Base-by-base conservation (phyloP, 73 alveolate genomes). In the Paraurostyla sp. region DNA sequence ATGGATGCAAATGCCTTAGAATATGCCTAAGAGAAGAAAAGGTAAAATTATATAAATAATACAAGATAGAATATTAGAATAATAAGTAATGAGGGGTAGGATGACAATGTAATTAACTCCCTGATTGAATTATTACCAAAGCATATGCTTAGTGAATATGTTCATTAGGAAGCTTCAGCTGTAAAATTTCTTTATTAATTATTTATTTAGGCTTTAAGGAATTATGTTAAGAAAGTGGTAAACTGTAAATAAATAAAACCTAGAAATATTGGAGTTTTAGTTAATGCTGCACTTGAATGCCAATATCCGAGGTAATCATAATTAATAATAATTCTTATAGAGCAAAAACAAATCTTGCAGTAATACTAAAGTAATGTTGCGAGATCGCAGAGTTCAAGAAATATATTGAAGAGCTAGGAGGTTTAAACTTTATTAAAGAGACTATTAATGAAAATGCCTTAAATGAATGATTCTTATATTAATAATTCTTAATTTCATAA, bases 1-100 rank as follows among this genome's bases (percentile, higher is more conserved):
- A 73, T 73, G 87, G 87, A 13, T 73, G 87, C 32, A 73, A 73
- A 29, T 23, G 71, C 23, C 20, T 73, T 1, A 73, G 87, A 50
- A 73, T 73, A 23, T 73, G 73, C 20, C 71, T 73, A 2, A 73
- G 87, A 50, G 87, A 73, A 43, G 87, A 73, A 45, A 73, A 73
- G 71, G 82, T 65, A 65, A 9, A 35, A 54, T 38, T 16, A 0
- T 38, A 38, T 65, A 65, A 9, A 1, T 11, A 18, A 11, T 38
- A 7, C 25, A 3, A 18, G 7, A 9, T 22, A 29, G 15, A 35
- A 2, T 38, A 38, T 38, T 65, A 65, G 82, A 65, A 65, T 65
- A 58, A 38, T 2, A 6, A 65, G 41, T 65, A 65, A 11, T n/a
- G 35, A 35, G 18, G 82, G 6, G 16, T 6, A 65, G 9, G 58